Evolutionary conservation across 805 yeast species (phyloP).

Genomic region (Kazachstania martiniae): DNA sequence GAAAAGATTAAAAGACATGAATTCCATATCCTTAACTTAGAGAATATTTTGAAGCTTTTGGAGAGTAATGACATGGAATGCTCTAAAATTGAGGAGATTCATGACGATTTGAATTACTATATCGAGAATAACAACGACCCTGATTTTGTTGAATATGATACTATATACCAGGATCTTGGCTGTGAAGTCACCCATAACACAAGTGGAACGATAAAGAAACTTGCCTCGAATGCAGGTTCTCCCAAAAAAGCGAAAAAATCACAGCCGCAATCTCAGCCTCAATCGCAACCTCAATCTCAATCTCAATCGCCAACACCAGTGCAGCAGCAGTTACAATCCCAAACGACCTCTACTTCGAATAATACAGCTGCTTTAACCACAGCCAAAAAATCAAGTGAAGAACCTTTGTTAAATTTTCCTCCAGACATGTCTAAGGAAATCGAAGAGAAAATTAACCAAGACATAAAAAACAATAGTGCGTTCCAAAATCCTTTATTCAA

Average conservation of each 20-base stretch:
- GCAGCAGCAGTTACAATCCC: neutral
- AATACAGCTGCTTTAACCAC: neutral
- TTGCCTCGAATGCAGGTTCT: too few relatives aligned
- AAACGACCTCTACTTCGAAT: neutral
- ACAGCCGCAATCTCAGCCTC: constrained; percentile 20
- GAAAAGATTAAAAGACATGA: constrained; percentile 62
- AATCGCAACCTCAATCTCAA: neutral
- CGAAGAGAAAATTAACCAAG: constrained; percentile 17
- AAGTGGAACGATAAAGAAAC: constrained; percentile 7
- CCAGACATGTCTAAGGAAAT: constrained; percentile 21
- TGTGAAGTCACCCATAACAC: constrained; percentile 21
- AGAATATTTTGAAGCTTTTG: constrained; percentile 60
- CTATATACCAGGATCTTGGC: constrained; percentile 78
- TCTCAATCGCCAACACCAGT: neutral
- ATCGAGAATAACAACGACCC: constrained; percentile 90
- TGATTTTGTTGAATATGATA: constrained; percentile 89
- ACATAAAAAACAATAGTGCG: constrained; percentile 16
- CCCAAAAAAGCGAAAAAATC: constrained; percentile 26
- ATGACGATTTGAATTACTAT: constrained; percentile 86
- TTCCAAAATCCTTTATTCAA: constrained; percentile 22
- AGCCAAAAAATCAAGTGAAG: neutral
- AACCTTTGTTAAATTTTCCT: constrained; percentile 13
- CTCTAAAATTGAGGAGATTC: constrained; percentile 61
- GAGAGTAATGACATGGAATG: constrained; percentile 76
- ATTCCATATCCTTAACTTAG: constrained; percentile 70